Percentiles rank a stretch among this genome's conserved stretches.
Conservation (phyloP, 768 basidiomycete genomes). For the Lentinula raphanica region DNA sequence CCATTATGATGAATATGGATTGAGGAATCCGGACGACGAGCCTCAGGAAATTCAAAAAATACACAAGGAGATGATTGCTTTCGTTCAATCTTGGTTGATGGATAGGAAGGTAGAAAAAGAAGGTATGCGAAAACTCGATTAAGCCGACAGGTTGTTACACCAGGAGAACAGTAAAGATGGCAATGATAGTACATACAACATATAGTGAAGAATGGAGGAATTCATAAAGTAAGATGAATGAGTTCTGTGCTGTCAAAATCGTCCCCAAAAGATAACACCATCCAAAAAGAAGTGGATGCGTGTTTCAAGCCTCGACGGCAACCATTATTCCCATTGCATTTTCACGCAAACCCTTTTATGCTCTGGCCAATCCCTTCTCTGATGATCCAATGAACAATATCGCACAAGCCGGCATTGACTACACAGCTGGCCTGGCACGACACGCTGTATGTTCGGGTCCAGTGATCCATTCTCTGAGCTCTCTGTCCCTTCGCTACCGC, state of each 20-base stretch:
- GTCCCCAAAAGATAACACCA: background rate
- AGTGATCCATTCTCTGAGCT: constrained; percentile 34
- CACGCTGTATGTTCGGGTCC: background rate
- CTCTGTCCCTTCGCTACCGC: constrained; percentile 38
- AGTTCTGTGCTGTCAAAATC: background rate
- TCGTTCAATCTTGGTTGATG: constrained; percentile 71
- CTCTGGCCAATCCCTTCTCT: constrained; percentile 74
- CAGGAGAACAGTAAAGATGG: background rate
- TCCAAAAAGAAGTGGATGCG: too few relatives aligned
- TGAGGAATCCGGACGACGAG: constrained; percentile 53
- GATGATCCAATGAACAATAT: constrained; percentile 72
- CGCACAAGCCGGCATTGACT: constrained; percentile 76
- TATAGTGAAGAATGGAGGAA: background rate
- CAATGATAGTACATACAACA: constrained; percentile 2
- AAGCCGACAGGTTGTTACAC: background rate
- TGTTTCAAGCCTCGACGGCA: background rate
- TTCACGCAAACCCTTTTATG: constrained; percentile 59
- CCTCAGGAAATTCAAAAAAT: constrained; percentile 76
- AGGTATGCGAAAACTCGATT: too few relatives aligned
- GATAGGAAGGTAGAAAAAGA: constrained; percentile 22
- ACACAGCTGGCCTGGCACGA: constrained; percentile 50
- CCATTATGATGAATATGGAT: constrained; percentile 74
- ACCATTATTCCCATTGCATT: background rate
- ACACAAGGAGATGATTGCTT: constrained; percentile 73
- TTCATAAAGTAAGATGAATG: background rate